Percentiles rank a stretch among this genome's conserved stretches.
phyloP scores from a whole-genome alignment of 257 asterid genomes.

The Solanum acaule region DNA sequence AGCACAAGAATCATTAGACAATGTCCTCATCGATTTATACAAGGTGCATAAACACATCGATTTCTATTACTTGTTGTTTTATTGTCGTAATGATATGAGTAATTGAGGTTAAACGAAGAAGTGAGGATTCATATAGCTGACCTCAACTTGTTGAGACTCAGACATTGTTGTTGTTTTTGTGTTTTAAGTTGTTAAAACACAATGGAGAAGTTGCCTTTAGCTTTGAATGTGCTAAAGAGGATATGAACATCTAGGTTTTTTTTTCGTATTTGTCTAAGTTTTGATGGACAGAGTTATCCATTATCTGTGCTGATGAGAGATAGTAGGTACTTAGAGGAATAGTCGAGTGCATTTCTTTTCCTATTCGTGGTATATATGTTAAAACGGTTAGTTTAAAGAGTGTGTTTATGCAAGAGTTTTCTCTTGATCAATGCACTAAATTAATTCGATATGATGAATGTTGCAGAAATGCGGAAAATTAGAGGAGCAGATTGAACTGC shows the following conservation, averaged over 20 bases:
- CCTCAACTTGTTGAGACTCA: neutral
- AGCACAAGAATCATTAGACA: conserved; percentile 87
- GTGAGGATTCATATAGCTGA: neutral
- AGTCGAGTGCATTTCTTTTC: neutral
- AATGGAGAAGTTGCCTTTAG: neutral
- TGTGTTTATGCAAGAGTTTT: neutral
- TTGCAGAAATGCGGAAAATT: conserved; percentile 71
- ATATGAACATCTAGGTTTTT: neutral
- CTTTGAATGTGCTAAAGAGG: neutral
- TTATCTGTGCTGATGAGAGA: neutral
- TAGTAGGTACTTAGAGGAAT: neutral
- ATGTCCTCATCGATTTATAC: conserved; percentile 77
- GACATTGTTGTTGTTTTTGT: neutral
- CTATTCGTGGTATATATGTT: neutral
- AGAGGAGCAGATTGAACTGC: conserved; percentile 66
- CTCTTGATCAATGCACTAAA: neutral
- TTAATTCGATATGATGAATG: neutral
- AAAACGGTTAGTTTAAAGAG: neutral
- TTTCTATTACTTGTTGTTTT: neutral
- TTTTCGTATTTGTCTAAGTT: neutral
- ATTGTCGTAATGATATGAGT: neutral
- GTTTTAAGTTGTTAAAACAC: neutral
- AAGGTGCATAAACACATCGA: conserved; percentile 32
- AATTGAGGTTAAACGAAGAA: neutral
- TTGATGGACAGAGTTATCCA: neutral